Base-by-base conservation (phyloP, 2,329 filamentous ascomycete genomes). In the Leptographium galeiforme region DNA sequence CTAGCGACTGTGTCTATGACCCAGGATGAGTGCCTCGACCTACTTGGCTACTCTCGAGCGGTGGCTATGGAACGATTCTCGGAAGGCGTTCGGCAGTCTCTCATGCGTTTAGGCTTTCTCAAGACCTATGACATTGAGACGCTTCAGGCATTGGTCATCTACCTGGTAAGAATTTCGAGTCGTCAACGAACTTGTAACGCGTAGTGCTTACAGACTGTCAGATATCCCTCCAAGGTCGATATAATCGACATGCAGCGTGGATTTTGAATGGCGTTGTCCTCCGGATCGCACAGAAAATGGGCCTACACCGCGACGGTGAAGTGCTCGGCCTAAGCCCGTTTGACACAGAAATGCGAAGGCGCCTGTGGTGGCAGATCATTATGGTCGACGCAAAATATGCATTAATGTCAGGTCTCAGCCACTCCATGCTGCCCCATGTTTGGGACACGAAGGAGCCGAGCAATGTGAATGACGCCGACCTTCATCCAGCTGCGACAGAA, bases 271-370 rank as follows among this genome's bases (percentile, higher is more conserved):
- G 81, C 6, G 70, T 80, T 16, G 71, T 79, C 6, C 71, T 85
- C 38, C 75, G 82, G 19, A 79, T 85, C 51, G 81, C 80, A 1
- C 78, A 84, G 61, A 81, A 82, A 61, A 81, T 85, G 72, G 82
- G 82, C 0, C 71, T 85, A 48, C 80, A 85, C 56, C 73, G 78
- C 13, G 81, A 85, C 55, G 81, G 79, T 39, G 73, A 76, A 55
- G 64, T 67, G 18, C 68, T 81, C 7, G 75, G 74, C 2, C 68
- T 84, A 2, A 70, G 75, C 0, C 78, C 80, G 0, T 83, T 84
- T 59, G 81, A 85, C 60, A 77, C 76, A 2, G 81, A 86, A 61
- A 84, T 85, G 72, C 74, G 81, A n/a, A 70, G 82, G 45, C 71
- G 82, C 8, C 70, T 85, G 19, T 86, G 82, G 82, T 83, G 79